These are phyloP conservation scores for Pichia sp. DNA, from an alignment of 1,139 yeast genomes.

Conservation along the genomic window DNA sequence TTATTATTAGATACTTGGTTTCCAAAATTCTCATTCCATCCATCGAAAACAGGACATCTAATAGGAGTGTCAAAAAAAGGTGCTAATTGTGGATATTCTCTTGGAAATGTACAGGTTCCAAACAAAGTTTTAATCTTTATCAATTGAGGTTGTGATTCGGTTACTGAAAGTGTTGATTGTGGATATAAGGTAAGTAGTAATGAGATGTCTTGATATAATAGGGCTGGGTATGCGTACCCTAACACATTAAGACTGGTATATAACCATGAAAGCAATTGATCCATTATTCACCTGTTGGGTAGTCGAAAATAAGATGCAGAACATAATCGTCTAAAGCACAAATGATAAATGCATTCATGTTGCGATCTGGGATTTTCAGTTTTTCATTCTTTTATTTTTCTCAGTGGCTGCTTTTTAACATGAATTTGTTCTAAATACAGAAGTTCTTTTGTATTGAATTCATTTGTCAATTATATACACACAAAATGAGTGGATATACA, in stretches of 20 bases:
- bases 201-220: conserved; percentile 5
- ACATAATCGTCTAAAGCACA: not conserved
- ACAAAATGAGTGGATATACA: conserved; percentile 46
- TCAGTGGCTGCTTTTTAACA: not conserved
- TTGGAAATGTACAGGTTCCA: conserved; percentile 47
- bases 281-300: not conserved
- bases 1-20: conserved; percentile 20
- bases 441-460: not conserved
- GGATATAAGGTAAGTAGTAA: not conserved
- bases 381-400: not conserved
- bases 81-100: conserved; percentile 52
- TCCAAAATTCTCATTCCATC: conserved; percentile 40
- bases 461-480: not conserved
- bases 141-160: not conserved
- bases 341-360: not conserved
- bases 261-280: not conserved
- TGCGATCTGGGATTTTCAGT: not conserved
- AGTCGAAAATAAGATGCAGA: not conserved
- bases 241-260: not conserved
- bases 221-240: not conserved
- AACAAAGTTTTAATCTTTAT: conserved; percentile 29
- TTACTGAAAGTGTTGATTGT: not conserved
- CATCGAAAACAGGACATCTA: conserved; percentile 44
- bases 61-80: conserved; percentile 37
- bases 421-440: not conserved